Evolutionary conservation across 2,329 filamentous ascomycete species (phyloP).

Genomic region (Fusarium vanettenii): DNA sequence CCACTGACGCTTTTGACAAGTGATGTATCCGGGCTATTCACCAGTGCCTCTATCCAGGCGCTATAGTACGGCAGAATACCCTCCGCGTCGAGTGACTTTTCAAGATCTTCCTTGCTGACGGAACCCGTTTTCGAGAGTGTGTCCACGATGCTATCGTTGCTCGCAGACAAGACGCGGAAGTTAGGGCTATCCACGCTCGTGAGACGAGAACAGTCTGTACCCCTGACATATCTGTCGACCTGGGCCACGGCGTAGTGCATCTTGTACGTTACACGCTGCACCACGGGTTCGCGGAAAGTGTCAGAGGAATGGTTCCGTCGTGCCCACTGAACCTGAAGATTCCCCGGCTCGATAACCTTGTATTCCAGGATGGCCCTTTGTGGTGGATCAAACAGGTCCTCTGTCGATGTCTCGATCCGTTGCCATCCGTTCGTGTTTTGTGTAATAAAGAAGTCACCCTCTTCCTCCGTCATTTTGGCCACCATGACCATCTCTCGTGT

Average conservation of each 20-base stretch:
- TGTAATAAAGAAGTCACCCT: background rate
- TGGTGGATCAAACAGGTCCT: background rate
- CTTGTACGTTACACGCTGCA: background rate
- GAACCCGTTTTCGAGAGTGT: background rate
- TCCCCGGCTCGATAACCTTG: background rate
- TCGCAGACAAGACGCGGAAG: background rate
- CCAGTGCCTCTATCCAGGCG: background rate
- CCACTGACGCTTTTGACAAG: background rate
- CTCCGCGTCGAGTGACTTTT: background rate
- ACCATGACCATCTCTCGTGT: background rate
- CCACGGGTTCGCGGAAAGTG: background rate
- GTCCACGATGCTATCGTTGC: background rate
- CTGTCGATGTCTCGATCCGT: background rate
- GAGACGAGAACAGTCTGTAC: background rate
- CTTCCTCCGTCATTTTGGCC: background rate
- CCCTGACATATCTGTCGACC: background rate
- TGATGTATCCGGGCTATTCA: background rate
- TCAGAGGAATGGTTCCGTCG: background rate
- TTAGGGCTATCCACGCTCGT: background rate
- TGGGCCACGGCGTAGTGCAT: conserved; percentile 7
- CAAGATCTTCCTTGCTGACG: background rate
- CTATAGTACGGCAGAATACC: background rate
- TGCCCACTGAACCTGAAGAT: background rate
- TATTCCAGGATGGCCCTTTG: background rate
- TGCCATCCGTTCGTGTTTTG: background rate